Evolutionary conservation across 2,329 filamentous ascomycete genomes (phyloP), one percentile per base, ranked within the genome.

Genomic region (Paracamarosporium sp.): DNA sequence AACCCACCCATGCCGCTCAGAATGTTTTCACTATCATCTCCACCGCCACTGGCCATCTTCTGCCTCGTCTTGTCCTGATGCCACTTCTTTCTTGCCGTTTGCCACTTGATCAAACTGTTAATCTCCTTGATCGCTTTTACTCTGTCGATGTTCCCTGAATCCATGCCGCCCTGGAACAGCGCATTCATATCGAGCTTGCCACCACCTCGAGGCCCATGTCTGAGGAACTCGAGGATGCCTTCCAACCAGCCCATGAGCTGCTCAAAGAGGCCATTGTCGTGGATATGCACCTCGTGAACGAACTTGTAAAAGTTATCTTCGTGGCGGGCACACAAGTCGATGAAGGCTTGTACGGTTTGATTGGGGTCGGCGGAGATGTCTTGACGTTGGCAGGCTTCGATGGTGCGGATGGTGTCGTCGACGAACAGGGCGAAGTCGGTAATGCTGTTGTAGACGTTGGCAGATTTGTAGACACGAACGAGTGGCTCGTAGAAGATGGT

Each of bases 251-350:
- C 88, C 95, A 99, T 99, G 50, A 99, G 85, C 69, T 96, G 91
- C 33, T 93, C 93, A 69, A 99, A 99, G 1, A 99, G 86, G 0
- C 95, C 95, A 62, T 99, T 96, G 75, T 99, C 95, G 70, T 99
- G 94, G 6, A 91, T 88, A 73, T 99, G 95, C 0, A 99, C 94
- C 78, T 99, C 95, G 76, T 99, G 95, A 3, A 99, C 90, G 75
- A 99, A 99, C 76, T 97, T 98, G 85, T 98, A 99, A 74, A 99
- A 94, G 78, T 96, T 96, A 74, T 96, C 88, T 78, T 99, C 92
- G 75, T 99, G 95, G 41, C 95, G 88, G 65, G 92, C 90, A 76
- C 95, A 99, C 22, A 99, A 85, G 72, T 99, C 95, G 71, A 99
- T 99, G 72, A 99, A 99, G 15, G 93, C 90, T 75, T 99, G 95